These are phyloP conservation scores for Malassezia japonica DNA, from an alignment of 1,284 basidiomycete genomes.

Conservation along the genomic window DNA sequence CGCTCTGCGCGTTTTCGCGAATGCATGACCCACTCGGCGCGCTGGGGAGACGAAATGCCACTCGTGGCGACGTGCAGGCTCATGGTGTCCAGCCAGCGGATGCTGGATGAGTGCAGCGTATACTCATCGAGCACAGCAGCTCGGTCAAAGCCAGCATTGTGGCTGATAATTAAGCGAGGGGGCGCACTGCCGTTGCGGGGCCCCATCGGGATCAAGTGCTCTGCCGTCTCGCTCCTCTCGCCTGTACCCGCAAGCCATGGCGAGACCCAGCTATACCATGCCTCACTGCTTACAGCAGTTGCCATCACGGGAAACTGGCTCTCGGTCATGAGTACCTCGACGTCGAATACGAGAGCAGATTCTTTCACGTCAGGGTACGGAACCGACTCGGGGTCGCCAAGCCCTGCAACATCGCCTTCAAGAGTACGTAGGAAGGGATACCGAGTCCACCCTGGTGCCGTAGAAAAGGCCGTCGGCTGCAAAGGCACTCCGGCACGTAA, in stretches of 20 bases:
- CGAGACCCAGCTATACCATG: constrained; percentile 94
- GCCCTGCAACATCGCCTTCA: constrained; percentile 22
- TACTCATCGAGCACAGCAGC: constrained; percentile 80
- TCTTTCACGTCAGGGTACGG: constrained; percentile 54
- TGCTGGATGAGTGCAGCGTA: constrained; percentile 59
- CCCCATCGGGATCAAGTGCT: constrained; percentile 68
- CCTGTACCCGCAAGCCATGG: constrained; percentile 76
- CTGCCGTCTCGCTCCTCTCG: constrained; percentile 50
- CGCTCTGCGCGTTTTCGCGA: constrained; percentile 56
- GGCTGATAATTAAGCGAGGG: constrained; percentile 73
- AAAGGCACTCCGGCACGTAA: constrained; percentile 24
- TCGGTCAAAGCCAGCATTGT: constrained; percentile 91
- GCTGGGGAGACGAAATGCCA: constrained; percentile 88
- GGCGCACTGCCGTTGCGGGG: constrained; percentile 21
- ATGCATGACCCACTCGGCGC: constrained; percentile 81
- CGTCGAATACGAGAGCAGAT: constrained; percentile 75
- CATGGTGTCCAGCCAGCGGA: constrained; percentile 88
- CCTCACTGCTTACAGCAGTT: constrained; percentile 67
- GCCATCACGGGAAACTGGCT: constrained; percentile 80
- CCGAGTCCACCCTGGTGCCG: constrained; percentile 78
- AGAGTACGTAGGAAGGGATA: constrained; percentile 56
- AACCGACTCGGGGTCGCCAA: constrained; percentile 41
- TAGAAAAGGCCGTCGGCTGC: constrained; percentile 62
- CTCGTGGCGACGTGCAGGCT: constrained; percentile 85
- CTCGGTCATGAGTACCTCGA: constrained; percentile 80